phyloP scores from a whole-genome alignment of 345 rosid genomes.

The Populus simonii region DNA sequence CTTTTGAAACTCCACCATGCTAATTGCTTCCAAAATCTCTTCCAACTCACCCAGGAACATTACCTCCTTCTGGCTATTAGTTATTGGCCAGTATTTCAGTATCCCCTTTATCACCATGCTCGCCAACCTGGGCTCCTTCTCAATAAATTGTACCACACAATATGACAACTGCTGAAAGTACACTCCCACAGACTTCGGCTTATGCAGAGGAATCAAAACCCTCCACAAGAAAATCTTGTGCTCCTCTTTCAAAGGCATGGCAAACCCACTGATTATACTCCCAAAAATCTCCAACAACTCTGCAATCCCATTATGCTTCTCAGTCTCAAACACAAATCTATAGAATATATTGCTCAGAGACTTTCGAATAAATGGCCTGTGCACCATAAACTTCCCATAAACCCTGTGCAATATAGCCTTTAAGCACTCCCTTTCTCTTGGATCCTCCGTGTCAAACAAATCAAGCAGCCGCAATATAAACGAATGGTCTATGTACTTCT shows the following conservation, averaged over 20 bases:
- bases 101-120: slow-evolving; percentile 61
- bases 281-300: slow-evolving; percentile 88
- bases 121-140: slow-evolving; percentile 75
- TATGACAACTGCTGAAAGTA: slow-evolving; percentile 78
- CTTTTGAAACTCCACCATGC: slow-evolving; percentile 70
- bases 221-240: slow-evolving; percentile 83
- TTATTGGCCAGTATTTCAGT: slow-evolving; percentile 80
- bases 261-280: slow-evolving; percentile 80
- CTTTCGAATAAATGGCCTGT: slow-evolving; percentile 78
- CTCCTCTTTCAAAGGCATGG: slow-evolving; percentile 85
- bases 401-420: slow-evolving; percentile 70
- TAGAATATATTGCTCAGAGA: slow-evolving; percentile 69
- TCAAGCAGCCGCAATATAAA: slow-evolving; percentile 76
- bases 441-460: slow-evolving; percentile 79
- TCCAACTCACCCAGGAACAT: slow-evolving; percentile 83
- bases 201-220: slow-evolving; percentile 80
- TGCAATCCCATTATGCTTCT: slow-evolving; percentile 74
- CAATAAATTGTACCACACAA: slow-evolving; percentile 76
- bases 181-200: slow-evolving; percentile 71
- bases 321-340: slow-evolving; percentile 70
- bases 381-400: slow-evolving; percentile 88
- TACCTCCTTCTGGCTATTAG: slow-evolving; percentile 85
- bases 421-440: slow-evolving; percentile 79
- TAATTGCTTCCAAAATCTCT: slow-evolving; percentile 73
- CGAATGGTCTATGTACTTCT: slow-evolving; percentile 77